These are phyloP conservation scores for Solanum chacoense DNA, from an alignment of 305 asterid species.

Conservation along the genomic window DNA sequence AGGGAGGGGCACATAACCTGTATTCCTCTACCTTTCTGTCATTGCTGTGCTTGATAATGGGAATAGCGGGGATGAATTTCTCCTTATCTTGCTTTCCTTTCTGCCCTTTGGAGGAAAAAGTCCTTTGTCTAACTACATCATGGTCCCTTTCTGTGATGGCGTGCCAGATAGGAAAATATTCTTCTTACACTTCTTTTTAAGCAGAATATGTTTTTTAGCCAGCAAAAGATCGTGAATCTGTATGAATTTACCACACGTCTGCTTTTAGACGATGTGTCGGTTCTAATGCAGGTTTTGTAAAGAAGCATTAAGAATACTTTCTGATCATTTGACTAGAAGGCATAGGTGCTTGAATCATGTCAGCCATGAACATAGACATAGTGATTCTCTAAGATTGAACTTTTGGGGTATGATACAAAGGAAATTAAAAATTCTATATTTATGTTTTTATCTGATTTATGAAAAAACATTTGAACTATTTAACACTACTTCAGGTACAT, in stretches of 20 bases:
- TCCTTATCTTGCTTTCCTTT: neutral
- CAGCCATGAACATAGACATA: neutral
- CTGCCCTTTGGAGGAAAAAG: neutral
- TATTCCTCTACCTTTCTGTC: neutral
- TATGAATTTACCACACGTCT: neutral
- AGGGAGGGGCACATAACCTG: conserved; percentile 8
- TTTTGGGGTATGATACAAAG: neutral
- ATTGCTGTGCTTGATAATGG: neutral
- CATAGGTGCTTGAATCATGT: neutral
- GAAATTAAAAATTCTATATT: neutral
- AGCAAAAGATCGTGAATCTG: neutral
- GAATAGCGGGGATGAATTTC: neutral
- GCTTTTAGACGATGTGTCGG: neutral
- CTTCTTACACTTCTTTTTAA: neutral
- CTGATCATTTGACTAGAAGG: neutral
- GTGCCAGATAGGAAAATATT: neutral
- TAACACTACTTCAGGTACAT: neutral
- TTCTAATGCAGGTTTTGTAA: neutral
- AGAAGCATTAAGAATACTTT: neutral
- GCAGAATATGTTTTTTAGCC: neutral
- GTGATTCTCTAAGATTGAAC: neutral
- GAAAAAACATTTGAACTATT: neutral
- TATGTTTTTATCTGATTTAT: neutral
- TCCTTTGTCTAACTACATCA: neutral
- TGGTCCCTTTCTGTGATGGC: neutral